Conservation (phyloP, 2,329 filamentous ascomycete genomes). For the Thermomyces lanuginosus region DNA sequence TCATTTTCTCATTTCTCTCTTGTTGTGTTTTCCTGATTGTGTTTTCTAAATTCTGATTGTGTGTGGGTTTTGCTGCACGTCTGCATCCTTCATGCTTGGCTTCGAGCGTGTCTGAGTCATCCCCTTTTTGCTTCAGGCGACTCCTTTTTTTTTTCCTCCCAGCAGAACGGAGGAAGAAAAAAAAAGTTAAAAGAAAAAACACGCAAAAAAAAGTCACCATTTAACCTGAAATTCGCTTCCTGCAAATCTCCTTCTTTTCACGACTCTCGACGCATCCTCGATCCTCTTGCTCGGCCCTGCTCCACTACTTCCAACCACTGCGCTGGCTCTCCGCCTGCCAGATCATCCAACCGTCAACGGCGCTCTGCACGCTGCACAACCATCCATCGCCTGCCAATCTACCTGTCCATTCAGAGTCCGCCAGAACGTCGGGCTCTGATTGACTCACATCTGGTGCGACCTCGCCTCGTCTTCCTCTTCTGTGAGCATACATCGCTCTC, state of each 20-base stretch:
- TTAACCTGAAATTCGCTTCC: no score
- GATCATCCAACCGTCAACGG: slow-evolving; percentile 6
- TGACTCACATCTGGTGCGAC: slow-evolving; percentile 6
- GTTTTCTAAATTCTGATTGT: no score
- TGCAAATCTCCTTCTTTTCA: neutral
- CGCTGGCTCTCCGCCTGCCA: slow-evolving; percentile 7
- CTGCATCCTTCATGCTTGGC: no score
- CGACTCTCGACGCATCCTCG: neutral
- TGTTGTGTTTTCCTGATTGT: neutral
- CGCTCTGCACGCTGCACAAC: slow-evolving; percentile 5
- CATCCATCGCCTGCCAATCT: slow-evolving; percentile 1
- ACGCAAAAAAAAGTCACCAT: no score
- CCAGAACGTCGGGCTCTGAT: slow-evolving; percentile 4
- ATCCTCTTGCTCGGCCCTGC: neutral
- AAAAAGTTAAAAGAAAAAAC: no score
- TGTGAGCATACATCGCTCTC: no score
- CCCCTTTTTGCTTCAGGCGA: no score
- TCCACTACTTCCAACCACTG: slow-evolving; percentile 6
- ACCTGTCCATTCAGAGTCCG: slow-evolving; percentile 7
- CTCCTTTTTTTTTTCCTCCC: no score
- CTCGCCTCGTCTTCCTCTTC: slow-evolving; percentile 4
- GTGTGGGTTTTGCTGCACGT: no score
- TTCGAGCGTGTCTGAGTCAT: no score
- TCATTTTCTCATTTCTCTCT: neutral
- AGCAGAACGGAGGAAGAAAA: no score